Evolutionary conservation across 371 early-diverging fungal species (phyloP).

Genomic region (Mucor circinelloides): DNA sequence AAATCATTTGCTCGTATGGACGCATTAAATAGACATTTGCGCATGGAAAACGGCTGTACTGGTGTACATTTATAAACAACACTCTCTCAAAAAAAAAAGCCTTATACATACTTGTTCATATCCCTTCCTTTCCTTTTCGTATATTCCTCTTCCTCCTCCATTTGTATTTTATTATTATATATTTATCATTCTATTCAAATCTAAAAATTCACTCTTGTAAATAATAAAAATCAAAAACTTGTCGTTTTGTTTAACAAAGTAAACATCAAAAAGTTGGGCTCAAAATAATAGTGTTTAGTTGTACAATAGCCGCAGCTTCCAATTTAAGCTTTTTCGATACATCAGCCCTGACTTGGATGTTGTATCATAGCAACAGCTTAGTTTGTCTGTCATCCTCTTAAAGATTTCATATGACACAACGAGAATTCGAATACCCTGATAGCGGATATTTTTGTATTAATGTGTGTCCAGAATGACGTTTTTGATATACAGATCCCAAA

Average conservation of each 20-base stretch:
- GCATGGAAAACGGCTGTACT: conserved; percentile 60
- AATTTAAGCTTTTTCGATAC: background rate
- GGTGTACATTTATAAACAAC: conserved; percentile 10
- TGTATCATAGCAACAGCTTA: background rate
- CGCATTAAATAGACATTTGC: conserved; percentile 69
- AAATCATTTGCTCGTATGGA: conserved; percentile 60
- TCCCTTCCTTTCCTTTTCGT: conserved; percentile 9
- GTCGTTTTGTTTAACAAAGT: background rate
- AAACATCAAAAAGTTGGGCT: background rate
- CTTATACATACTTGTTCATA: conserved; percentile 10
- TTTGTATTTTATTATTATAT: conserved; percentile 3
- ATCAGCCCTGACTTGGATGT: background rate
- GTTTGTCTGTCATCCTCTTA: background rate
- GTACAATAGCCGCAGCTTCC: conserved; percentile 1
- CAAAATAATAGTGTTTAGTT: background rate
- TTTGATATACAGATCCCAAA: background rate
- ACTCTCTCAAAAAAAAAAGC: too few relatives aligned
- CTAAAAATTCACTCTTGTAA: background rate
- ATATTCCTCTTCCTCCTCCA: background rate
- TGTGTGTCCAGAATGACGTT: background rate
- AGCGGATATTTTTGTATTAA: background rate
- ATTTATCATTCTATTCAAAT: background rate
- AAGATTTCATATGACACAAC: background rate
- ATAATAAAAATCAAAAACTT: conserved; percentile 2
- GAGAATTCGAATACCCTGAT: background rate